Percentiles rank a stretch among this genome's conserved stretches.
Conservation (phyloP, 441 rosid species). For the Aquilaria agallochum region DNA sequence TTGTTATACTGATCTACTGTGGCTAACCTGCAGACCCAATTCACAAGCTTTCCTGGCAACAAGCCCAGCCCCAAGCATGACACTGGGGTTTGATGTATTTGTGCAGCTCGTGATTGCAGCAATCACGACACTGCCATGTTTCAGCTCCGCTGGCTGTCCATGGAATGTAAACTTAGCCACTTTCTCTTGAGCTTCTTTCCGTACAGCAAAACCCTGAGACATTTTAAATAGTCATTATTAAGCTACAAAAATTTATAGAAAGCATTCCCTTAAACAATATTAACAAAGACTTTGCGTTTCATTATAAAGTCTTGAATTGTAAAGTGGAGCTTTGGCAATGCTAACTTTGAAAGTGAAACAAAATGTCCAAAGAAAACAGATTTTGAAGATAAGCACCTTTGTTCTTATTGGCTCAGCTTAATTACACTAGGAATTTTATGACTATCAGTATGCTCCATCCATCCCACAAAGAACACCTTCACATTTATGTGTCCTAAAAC, state of each 20-base stretch:
- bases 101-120: constrained; percentile 99
- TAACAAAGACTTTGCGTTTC: no score
- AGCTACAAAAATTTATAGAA: constrained; percentile 1
- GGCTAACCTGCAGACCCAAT: constrained; percentile 83
- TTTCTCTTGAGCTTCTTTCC: constrained; percentile 80
- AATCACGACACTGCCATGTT: constrained; percentile 97
- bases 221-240: constrained; percentile 4
- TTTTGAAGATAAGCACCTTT: no score
- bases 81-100: constrained; percentile 98
- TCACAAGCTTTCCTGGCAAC: constrained; percentile 98
- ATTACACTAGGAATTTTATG: no score
- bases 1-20: background rate
- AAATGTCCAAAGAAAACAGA: no score
- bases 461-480: no score
- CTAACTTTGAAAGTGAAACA: no score
- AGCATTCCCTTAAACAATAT: background rate
- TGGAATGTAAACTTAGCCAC: constrained; percentile 80
- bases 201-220: constrained; percentile 87
- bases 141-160: constrained; percentile 86
- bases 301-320: no score
- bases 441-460: no score
- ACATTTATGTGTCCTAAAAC: no score
- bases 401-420: no score
- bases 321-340: no score
- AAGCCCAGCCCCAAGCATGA: constrained; percentile 99